Evolutionary conservation across 805 yeast species (phyloP).

Genomic region (Starmerella floricola): DNA sequence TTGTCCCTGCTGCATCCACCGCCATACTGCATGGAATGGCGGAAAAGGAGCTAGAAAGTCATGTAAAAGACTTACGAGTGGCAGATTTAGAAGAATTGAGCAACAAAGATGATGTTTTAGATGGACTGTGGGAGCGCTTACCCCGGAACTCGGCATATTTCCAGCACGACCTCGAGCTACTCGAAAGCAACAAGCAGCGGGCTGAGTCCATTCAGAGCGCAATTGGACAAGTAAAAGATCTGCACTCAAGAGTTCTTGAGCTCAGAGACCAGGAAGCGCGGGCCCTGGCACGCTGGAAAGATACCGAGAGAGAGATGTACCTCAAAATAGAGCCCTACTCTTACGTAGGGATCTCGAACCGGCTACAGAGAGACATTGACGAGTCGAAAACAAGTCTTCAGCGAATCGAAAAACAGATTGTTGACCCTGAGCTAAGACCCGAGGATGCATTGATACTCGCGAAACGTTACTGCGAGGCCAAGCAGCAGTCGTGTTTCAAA

Average conservation of each 20-base stretch:
- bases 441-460: conserved; percentile 4
- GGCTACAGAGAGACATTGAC: neutral
- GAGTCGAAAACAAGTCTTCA: no score
- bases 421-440: neutral
- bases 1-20: no score
- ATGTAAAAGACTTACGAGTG: conserved; percentile 20
- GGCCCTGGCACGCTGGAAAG: conserved; percentile 7
- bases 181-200: conserved; percentile 21
- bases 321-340: conserved; percentile 30
- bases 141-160: conserved; percentile 1
- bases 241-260: neutral
- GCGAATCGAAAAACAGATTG: neutral
- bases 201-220: conserved; percentile 25
- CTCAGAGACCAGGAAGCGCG: conserved; percentile 25
- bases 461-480: neutral
- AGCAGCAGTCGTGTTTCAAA: neutral
- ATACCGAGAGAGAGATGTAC: conserved; percentile 27
- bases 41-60: conserved; percentile 17
- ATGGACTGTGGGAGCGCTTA: conserved; percentile 19
- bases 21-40: no score
- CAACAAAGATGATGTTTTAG: conserved; percentile 19
- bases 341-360: conserved; percentile 26
- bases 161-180: conserved; percentile 23
- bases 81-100: conserved; percentile 23
- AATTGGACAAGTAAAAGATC: conserved; percentile 24